These are phyloP conservation scores for Blastobotrys indianensis DNA, from an alignment of 1,139 yeast species.

Conservation along the genomic window DNA sequence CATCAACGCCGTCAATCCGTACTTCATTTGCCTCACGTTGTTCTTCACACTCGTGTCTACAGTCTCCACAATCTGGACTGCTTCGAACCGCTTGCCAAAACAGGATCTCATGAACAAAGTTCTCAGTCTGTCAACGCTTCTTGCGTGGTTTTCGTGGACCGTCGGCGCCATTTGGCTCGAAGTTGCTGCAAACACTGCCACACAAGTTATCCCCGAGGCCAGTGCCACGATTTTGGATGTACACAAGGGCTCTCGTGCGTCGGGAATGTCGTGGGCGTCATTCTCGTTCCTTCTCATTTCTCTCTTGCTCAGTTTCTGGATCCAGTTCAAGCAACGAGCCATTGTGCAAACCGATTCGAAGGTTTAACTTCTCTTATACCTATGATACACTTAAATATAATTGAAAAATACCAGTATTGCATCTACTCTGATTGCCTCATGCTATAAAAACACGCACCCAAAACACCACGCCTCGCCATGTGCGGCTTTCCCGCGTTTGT, in stretches of 20 bases:
- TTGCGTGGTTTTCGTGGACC: conserved; percentile 53
- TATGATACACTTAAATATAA: too few relatives aligned
- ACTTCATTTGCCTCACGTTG: conserved; percentile 46
- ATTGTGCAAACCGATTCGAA: not conserved
- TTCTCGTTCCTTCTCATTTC: conserved; percentile 39
- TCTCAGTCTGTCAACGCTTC: conserved; percentile 36
- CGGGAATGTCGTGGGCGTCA: conserved; percentile 56
- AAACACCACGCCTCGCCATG: too few relatives aligned
- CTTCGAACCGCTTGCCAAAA: conserved; percentile 39
- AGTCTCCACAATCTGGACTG: conserved; percentile 25
- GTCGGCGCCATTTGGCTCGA: conserved; percentile 65
- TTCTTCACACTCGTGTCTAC: conserved; percentile 42
- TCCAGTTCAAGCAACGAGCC: conserved; percentile 5
- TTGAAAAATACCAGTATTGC: too few relatives aligned
- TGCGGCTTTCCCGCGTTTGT: too few relatives aligned
- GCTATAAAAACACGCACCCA: too few relatives aligned
- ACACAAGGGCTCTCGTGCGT: conserved; percentile 48
- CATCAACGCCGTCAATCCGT: conserved; percentile 47
- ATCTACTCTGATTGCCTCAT: too few relatives aligned
- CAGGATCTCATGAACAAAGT: conserved; percentile 41
- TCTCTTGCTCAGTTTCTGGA: not conserved
- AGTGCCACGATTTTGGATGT: conserved; percentile 48
- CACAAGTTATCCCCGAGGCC: conserved; percentile 42
- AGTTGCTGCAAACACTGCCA: conserved; percentile 49
- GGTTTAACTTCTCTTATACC: too few relatives aligned